These are phyloP conservation scores for Blastobotrys niveus DNA, from an alignment of 1,139 yeast species.

Conservation along the genomic window DNA sequence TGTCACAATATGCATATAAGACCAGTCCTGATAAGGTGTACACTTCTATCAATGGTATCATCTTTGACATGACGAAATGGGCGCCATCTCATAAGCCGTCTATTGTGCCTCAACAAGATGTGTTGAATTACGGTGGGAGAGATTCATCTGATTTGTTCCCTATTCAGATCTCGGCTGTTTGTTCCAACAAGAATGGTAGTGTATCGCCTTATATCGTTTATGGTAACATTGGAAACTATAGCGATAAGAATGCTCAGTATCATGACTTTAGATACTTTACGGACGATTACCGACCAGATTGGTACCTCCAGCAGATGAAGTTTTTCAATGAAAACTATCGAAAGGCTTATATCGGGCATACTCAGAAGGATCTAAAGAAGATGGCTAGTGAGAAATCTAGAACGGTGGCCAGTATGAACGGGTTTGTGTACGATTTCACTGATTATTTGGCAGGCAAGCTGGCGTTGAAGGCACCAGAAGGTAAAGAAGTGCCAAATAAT, in stretches of 20 bases:
- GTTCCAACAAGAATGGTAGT: conserved; percentile 33
- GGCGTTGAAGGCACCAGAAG: conserved; percentile 31
- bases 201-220: conserved; percentile 34
- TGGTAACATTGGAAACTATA: conserved; percentile 35
- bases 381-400: conserved; percentile 25
- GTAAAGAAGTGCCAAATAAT: conserved; percentile 24
- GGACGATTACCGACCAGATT: conserved; percentile 40
- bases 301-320: conserved; percentile 39
- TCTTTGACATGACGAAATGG: conserved; percentile 37
- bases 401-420: conserved; percentile 34
- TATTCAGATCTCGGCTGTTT: conserved; percentile 38
- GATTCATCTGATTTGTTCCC: conserved; percentile 37
- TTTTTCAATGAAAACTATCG: conserved; percentile 34
- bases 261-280: conserved; percentile 39
- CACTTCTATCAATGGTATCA: conserved; percentile 37
- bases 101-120: conserved; percentile 33
- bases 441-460: conserved; percentile 37
- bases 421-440: conserved; percentile 37
- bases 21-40: conserved; percentile 32
- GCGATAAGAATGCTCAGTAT: conserved; percentile 37
- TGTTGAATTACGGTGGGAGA: conserved; percentile 36
- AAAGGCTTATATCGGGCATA: conserved; percentile 37
- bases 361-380: conserved; percentile 31
- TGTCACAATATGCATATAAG: conserved; percentile 30
- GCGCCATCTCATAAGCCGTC: conserved; percentile 38